Evolutionary conservation across 2,329 filamentous ascomycete genomes (phyloP).

Genomic region (Xylogone sp.): DNA sequence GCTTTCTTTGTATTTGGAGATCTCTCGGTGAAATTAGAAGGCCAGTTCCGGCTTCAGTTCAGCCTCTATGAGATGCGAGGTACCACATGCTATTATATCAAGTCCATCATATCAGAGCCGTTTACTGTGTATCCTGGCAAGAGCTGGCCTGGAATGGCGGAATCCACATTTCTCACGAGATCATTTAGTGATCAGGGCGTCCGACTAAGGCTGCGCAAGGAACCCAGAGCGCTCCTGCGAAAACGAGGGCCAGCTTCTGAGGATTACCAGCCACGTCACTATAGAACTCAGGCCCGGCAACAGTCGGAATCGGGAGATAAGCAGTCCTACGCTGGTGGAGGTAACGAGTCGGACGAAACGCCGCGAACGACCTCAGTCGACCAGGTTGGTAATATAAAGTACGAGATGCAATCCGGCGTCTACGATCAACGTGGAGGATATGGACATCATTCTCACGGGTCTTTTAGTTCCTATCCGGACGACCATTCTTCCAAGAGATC

Average conservation of each 20-base stretch:
- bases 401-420: slow-evolving; percentile 3
- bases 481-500: slow-evolving; percentile 12
- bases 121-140: slow-evolving; percentile 67
- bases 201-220: slow-evolving; percentile 76
- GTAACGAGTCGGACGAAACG: neutral
- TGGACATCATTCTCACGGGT: slow-evolving; percentile 51
- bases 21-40: slow-evolving; percentile 72
- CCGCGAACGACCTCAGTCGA: neutral
- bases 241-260: slow-evolving; percentile 27
- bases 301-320: neutral
- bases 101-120: slow-evolving; percentile 52
- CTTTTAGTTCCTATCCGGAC: slow-evolving; percentile 25
- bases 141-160: slow-evolving; percentile 73
- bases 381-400: neutral
- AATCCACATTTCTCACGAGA: slow-evolving; percentile 77
- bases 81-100: slow-evolving; percentile 17
- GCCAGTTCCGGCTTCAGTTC: slow-evolving; percentile 71
- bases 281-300: slow-evolving; percentile 11
- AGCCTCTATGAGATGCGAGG: slow-evolving; percentile 68
- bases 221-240: slow-evolving; percentile 54
- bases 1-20: slow-evolving; percentile 92
- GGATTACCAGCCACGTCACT: slow-evolving; percentile 26
- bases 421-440: slow-evolving; percentile 39
- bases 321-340: neutral
- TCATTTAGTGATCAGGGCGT: slow-evolving; percentile 87